phyloP scores from a whole-genome alignment of 257 asterid genomes.

The Handroanthus guayacan region DNA sequence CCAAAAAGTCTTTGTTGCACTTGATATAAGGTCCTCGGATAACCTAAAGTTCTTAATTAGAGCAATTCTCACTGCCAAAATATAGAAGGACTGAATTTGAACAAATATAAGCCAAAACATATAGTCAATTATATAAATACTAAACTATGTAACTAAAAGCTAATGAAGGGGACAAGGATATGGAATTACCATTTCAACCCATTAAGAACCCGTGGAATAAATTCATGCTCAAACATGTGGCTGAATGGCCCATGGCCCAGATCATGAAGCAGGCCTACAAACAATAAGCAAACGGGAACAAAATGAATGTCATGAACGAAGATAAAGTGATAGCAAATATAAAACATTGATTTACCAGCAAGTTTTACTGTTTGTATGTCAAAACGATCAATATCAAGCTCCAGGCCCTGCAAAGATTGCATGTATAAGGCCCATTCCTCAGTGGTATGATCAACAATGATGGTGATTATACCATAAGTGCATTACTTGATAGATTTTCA shows the following conservation, averaged over 20 bases:
- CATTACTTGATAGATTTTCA: slow-evolving; percentile 75
- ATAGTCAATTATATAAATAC: not conserved
- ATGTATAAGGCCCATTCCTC: slow-evolving; percentile 36
- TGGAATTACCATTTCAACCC: slow-evolving; percentile 65
- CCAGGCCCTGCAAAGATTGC: slow-evolving; percentile 68
- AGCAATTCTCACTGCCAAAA: slow-evolving; percentile 3
- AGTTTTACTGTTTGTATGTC: slow-evolving; percentile 80
- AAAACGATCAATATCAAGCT: slow-evolving; percentile 73
- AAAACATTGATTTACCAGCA: slow-evolving; percentile 61
- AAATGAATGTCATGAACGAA: slow-evolving; percentile 30
- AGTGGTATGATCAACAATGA: slow-evolving; percentile 32
- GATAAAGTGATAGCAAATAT: slow-evolving; percentile 22
- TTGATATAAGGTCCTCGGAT: slow-evolving; percentile 1
- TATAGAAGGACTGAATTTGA: slow-evolving; percentile 4
- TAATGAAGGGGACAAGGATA: not conserved
- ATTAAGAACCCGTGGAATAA: slow-evolving; percentile 66
- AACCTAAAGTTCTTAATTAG: not conserved
- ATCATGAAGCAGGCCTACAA: slow-evolving; percentile 89
- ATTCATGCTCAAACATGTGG: slow-evolving; percentile 87
- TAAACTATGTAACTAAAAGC: slow-evolving; percentile 21
- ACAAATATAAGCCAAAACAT: not conserved
- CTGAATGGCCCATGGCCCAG: slow-evolving; percentile 98
- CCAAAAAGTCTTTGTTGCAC: not conserved
- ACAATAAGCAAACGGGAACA: slow-evolving; percentile 36
- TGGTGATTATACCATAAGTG: slow-evolving; percentile 25